These are phyloP conservation scores for Fusarium liriodendri DNA, from an alignment of 2,329 filamentous ascomycete genomes.

Conservation along the genomic window DNA sequence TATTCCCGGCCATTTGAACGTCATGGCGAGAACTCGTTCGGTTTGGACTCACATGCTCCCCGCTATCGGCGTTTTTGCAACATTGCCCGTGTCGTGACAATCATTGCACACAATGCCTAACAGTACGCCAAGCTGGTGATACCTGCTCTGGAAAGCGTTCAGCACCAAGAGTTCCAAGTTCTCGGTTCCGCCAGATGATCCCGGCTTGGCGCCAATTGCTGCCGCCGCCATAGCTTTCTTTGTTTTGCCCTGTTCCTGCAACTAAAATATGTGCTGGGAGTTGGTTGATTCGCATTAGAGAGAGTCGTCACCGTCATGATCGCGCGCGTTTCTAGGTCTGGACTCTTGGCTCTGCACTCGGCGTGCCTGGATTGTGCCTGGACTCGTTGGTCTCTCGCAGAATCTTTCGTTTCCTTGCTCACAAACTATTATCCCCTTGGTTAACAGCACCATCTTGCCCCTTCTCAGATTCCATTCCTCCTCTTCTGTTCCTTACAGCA, in stretches of 20 bases:
- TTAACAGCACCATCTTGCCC: not conserved
- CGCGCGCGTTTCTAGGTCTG: not conserved
- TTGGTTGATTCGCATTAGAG: conserved; percentile 8
- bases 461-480: not conserved
- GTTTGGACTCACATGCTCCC: not conserved
- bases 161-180: conserved; percentile 9
- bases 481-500: not conserved
- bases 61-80: not conserved
- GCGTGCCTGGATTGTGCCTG: conserved; percentile 6
- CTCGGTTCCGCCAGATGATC: conserved; percentile 25
- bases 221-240: conserved; percentile 8
- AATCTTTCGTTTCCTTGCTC: not conserved
- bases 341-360: conserved; percentile 10
- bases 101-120: not conserved
- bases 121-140: not conserved
- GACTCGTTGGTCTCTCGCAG: not conserved
- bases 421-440: not conserved
- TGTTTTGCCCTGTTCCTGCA: conserved; percentile 23
- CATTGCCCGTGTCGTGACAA: not conserved
- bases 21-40: not conserved
- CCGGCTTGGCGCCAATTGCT: conserved; percentile 29
- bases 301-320: conserved; percentile 14
- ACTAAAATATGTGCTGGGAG: conserved; percentile 13
- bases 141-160: not conserved
- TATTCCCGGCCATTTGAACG: not conserved